Percentiles rank a stretch among this genome's conserved stretches.
phyloP scores from a whole-genome alignment of 192 early-diverging fungal species.

The Spinellus fusiger region DNA sequence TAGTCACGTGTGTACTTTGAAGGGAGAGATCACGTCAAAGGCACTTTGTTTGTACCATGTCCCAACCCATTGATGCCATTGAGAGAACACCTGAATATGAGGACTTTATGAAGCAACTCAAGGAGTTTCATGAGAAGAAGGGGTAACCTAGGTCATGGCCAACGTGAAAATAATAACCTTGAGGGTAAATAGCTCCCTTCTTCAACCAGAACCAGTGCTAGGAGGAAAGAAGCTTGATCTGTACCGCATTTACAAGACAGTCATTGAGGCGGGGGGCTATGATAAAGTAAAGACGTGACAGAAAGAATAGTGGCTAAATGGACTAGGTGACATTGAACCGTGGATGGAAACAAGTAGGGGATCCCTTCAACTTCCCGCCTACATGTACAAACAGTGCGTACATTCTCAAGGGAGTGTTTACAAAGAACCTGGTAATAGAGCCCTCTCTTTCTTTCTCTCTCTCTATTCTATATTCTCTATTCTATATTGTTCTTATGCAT shows the following conservation, averaged over 20 bases:
- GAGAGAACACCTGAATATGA: constrained; percentile 67
- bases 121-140: constrained; percentile 60
- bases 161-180: neutral
- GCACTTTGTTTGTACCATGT: constrained; percentile 11
- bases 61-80: constrained; percentile 53
- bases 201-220: constrained; percentile 63
- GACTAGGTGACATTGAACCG: constrained; percentile 58
- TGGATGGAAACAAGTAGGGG: constrained; percentile 67
- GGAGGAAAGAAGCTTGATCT: constrained; percentile 75
- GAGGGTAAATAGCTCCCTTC: constrained; percentile 32
- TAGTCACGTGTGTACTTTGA: neutral
- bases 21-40: too few relatives aligned
- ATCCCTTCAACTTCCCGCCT: constrained; percentile 71
- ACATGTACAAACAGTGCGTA: constrained; percentile 84
- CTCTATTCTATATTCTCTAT: too few relatives aligned
- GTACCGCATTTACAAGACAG: constrained; percentile 51
- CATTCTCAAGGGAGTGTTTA: constrained; percentile 70
- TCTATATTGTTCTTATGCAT: too few relatives aligned
- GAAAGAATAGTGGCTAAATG: neutral
- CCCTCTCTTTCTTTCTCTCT: too few relatives aligned
- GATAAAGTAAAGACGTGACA: constrained; percentile 48
- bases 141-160: constrained; percentile 43
- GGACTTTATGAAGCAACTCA: constrained; percentile 58
- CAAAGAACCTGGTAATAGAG: constrained; percentile 56
- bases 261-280: constrained; percentile 62